Percentiles rank a stretch among this genome's conserved stretches.
These are phyloP conservation scores for Chiua virens DNA, from an alignment of 768 basidiomycete species.

Conservation along the genomic window DNA sequence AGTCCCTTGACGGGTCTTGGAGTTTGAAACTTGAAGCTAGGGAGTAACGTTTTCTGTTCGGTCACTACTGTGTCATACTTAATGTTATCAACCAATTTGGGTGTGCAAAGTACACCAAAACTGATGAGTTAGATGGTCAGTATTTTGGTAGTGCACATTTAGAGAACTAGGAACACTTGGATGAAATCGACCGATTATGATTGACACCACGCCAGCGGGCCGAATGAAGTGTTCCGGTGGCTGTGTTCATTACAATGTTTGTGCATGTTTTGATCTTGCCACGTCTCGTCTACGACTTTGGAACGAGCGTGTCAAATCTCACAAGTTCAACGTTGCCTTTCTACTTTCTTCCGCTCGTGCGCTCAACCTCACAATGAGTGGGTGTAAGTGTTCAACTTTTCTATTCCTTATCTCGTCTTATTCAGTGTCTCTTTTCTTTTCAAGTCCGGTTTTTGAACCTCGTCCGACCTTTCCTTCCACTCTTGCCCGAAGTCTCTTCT, in stretches of 20 bases:
- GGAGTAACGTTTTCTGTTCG: too few species aligned
- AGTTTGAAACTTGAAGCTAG: too few species aligned
- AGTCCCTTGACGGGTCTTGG: too few species aligned
- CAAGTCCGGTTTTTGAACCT: conserved; percentile 93
- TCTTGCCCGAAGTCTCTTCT: conserved; percentile 95
- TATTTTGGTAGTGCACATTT: too few species aligned
- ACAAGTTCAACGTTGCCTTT: conserved; percentile 21
- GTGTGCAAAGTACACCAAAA: too few species aligned
- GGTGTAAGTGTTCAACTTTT: conserved; percentile 56
- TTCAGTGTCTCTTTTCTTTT: background rate
- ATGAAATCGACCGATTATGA: too few species aligned
- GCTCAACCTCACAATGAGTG: conserved; percentile 61
- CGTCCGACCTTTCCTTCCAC: conserved; percentile 95
- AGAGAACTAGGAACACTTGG: too few species aligned
- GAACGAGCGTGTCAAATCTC: conserved; percentile 17
- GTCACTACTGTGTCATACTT: too few species aligned
- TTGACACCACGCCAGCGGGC: too few species aligned
- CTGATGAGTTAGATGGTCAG: too few species aligned
- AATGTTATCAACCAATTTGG: too few species aligned
- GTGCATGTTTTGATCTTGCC: conserved; percentile 28
- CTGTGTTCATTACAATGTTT: conserved; percentile 20
- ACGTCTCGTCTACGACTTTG: conserved; percentile 25
- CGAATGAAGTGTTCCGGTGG: conserved; percentile 7
- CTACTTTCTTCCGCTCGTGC: conserved; percentile 22
- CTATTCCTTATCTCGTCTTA: too few species aligned